Evolutionary conservation across 129 eudicot genomes (phyloP), one percentile per base, ranked within the genome.

Genomic region (Escallonia rubra): DNA sequence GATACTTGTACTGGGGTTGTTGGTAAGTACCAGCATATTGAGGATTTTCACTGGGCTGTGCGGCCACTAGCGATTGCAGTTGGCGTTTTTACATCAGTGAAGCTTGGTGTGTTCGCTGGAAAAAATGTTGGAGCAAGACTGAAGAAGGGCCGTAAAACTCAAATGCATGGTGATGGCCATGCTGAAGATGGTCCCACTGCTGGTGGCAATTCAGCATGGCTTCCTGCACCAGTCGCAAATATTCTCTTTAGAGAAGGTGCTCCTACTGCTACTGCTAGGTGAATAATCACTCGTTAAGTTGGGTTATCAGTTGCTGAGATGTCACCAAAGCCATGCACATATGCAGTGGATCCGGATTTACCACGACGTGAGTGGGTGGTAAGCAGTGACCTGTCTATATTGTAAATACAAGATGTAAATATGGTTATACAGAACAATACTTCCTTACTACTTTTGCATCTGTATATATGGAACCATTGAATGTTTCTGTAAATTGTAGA

Each of bases 41-140:
- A 92, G 86, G 98, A 92, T 86, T 80, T 81, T 69, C 98, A 92
- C 68, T 92, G 98, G 98, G 89, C 83, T 13, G 96, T 88, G 64
- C 67, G 95, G 72, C 98, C 98, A 23, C 65, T 86, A 9, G 55
- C 77, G 4, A 67, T 88, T 67, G 89, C 86, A 7, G 62, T 88
- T 43, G 85, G 96, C 49, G 66, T 92, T 8, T 58, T 92, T 57
- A 80, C 84, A 4, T 85, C 80, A 13, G 46, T 78, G 74, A 92
- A 92, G 78, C 23, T 91, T 14, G 91, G 96, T 12, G 57, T 80
- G 12, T 68, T 68, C 52, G 87, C 86, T 63, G 90, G 94, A 16
- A 71, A 64, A 66, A 66, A 78, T 7, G 69, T 88, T 16, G 72
- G 83, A 44, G 71, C 63, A 55, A 80, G 73, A 50, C 13, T 81